Conservation (phyloP, 2,329 filamentous ascomycete species). For the Periconia macrospinosa region DNA sequence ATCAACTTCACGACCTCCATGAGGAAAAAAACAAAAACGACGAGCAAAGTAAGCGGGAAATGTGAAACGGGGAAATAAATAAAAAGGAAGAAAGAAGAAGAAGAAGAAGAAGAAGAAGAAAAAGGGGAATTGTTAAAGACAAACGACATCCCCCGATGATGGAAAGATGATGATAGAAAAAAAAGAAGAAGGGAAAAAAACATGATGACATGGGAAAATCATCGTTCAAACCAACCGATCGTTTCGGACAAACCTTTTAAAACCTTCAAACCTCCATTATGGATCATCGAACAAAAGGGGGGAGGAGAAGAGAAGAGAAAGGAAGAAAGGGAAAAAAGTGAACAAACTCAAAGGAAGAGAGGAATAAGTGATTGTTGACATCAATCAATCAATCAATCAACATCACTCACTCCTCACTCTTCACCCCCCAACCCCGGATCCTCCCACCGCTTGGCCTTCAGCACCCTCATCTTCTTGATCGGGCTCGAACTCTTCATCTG, state of each 20-base stretch:
- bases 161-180: no score
- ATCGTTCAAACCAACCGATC: no score
- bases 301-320: background rate
- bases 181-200: no score
- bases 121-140: no score
- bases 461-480: slow-evolving; percentile 52
- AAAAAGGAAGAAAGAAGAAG: no score
- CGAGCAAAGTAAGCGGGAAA: background rate
- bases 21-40: background rate
- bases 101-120: background rate
- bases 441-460: slow-evolving; percentile 54
- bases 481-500: slow-evolving; percentile 44
- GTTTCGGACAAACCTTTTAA: background rate
- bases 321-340: background rate
- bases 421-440: slow-evolving; percentile 31
- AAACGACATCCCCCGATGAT: no score
- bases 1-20: no score
- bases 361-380: no score
- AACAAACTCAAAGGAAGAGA: no score
- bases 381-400: slow-evolving; percentile 4
- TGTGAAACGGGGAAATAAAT: background rate
- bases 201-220: no score
- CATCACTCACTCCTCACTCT: background rate
- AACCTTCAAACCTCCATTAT: slow-evolving; percentile 5
- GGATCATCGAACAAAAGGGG: background rate